phyloP scores from a whole-genome alignment of 768 basidiomycete species.

The Solioccasus polychromus region DNA sequence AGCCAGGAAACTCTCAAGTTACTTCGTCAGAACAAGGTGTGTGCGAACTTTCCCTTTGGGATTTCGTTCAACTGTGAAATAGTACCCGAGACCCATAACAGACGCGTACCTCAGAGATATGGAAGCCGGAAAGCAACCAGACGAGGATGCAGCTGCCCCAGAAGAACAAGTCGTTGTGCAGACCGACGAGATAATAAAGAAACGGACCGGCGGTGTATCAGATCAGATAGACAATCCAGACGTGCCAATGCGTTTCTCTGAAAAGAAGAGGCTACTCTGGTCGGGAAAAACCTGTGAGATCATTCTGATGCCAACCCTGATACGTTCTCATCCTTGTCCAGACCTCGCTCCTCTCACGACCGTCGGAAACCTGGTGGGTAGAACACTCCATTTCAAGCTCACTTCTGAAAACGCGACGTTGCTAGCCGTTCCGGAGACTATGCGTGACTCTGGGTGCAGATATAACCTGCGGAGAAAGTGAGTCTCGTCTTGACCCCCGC shows the following conservation, averaged over 20 bases:
- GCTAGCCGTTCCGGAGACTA: constrained; percentile 86
- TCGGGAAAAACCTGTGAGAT: constrained; percentile 76
- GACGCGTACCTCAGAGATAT: constrained; percentile 59
- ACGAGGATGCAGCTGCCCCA: not conserved
- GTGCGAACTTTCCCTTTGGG: constrained; percentile 4
- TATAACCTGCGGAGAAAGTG: constrained; percentile 94
- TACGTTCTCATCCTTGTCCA: constrained; percentile 33
- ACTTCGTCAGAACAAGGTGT: constrained; percentile 68
- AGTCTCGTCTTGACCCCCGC: not conserved
- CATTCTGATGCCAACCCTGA: not conserved
- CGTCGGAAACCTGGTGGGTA: constrained; percentile 81
- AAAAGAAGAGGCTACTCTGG: constrained; percentile 90
- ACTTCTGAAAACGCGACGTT: not conserved
- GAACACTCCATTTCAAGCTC: not conserved
- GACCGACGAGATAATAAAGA: constrained; percentile 24
- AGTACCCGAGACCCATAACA: constrained; percentile 68
- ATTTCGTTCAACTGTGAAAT: constrained; percentile 1
- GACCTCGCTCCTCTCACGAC: constrained; percentile 86
- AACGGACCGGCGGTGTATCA: constrained; percentile 34
- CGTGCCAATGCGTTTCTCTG: constrained; percentile 63
- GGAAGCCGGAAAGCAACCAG: constrained; percentile 30
- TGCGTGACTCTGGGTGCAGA: constrained; percentile 87
- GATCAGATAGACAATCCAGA: constrained; percentile 61
- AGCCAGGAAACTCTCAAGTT: constrained; percentile 54
- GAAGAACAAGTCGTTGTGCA: constrained; percentile 12